Base-by-base conservation (phyloP, 2,329 filamentous ascomycete genomes). In the Didymella sp. region DNA sequence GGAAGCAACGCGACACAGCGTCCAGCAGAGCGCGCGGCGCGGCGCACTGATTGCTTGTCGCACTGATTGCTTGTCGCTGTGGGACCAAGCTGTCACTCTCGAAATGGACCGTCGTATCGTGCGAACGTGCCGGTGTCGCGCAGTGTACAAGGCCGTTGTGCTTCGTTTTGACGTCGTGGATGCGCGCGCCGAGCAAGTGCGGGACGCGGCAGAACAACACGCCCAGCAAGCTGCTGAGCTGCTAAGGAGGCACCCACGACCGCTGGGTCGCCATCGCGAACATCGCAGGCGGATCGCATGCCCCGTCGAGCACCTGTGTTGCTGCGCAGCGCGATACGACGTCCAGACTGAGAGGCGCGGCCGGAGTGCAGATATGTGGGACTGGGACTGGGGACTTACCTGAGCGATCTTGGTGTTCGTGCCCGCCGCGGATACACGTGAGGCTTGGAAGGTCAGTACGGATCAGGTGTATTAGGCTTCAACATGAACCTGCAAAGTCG, bases 31-130 rank as follows among this genome's bases (percentile, higher is more conserved):
- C 59, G 48, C 58, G 51, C 59, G 65, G 71, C 62, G 62, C 63
- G 66, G 59, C 64, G 70, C 63, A 61, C 64, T 63, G 64, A 69
- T 64, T 69, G 69, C 60, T 59, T 60, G 60, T 69, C 48, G 68
- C 63, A 61, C 64, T 63, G 64, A 69, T 64, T 69, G 69, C 60
- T 59, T 60, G 60, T 69, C 48, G 68, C 63, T 68, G 74, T 74
- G 69, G 60, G 67, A 76, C 74, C 65, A 58, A 66, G 68, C 72
- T 74, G 74, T 75, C 72, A 75, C 64, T 66, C 71, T 72, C 61
- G 60, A 71, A 68, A 60, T 57, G 66, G 56, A 19, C 45, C 53
- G 62, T 69, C 59, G 66, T 58, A 70, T 70, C 61, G 64, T 66
- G 67, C 61, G 57, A 62, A 62, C 40, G 47, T 55, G 54, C 58